Conservation (phyloP, 805 yeast species). For the Saccharomycopsis amapae region DNA sequence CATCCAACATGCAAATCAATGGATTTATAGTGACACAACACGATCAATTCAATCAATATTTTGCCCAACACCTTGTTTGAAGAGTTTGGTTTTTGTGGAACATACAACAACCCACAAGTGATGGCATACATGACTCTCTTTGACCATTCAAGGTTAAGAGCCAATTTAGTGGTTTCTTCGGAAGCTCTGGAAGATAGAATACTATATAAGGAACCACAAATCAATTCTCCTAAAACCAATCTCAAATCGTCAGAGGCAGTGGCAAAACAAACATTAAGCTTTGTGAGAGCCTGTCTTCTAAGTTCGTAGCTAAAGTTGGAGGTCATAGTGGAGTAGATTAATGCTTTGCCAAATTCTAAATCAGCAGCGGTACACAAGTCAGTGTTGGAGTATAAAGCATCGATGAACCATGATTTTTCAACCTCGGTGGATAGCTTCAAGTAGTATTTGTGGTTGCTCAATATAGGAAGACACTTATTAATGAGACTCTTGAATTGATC, state of each 20-base stretch:
- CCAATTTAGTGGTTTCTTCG: slow-evolving; percentile 23
- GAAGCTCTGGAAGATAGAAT: background rate
- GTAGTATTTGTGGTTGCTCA: slow-evolving; percentile 41
- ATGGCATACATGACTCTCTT: slow-evolving; percentile 34
- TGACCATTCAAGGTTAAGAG: slow-evolving; percentile 27
- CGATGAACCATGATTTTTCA: slow-evolving; percentile 48
- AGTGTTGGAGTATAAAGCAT: slow-evolving; percentile 32
- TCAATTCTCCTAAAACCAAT: background rate
- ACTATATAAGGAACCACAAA: background rate
- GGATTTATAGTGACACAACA: slow-evolving; percentile 37
- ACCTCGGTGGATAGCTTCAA: slow-evolving; percentile 39
- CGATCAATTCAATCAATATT: slow-evolving; percentile 34
- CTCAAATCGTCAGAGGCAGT: background rate
- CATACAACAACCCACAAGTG: slow-evolving; percentile 25
- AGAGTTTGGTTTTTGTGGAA: slow-evolving; percentile 16
- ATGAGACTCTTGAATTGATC: background rate
- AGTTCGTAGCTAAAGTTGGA: background rate
- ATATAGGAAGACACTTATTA: slow-evolving; percentile 42
- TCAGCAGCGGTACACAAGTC: slow-evolving; percentile 20
- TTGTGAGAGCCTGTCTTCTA: background rate
- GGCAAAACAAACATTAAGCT: background rate
- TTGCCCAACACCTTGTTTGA: slow-evolving; percentile 25
- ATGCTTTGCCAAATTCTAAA: slow-evolving; percentile 9
- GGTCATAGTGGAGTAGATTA: slow-evolving; percentile 6
- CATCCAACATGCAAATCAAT: slow-evolving; percentile 50